Percentiles rank a stretch among this genome's conserved stretches.
These are phyloP conservation scores for Leishmania lainsoni DNA, from an alignment of 208 protist species.

Conservation along the genomic window DNA sequence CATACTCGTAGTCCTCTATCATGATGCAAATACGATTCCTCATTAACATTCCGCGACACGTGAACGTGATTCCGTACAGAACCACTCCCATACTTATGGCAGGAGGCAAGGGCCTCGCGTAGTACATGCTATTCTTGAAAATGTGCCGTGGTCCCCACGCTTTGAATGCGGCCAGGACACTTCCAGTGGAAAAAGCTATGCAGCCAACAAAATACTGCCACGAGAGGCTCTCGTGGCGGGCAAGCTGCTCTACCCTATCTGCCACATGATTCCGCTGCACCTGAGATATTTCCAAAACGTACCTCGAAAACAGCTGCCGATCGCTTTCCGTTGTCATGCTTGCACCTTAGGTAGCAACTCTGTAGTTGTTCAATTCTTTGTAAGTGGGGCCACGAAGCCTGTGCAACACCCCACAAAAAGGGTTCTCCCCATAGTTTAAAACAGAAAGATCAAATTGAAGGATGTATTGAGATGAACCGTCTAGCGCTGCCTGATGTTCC, in stretches of 20 bases:
- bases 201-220: constrained; percentile 91
- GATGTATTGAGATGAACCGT: not conserved
- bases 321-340: constrained; percentile 46
- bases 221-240: constrained; percentile 56
- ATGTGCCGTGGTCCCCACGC: constrained; percentile 88
- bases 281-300: constrained; percentile 78
- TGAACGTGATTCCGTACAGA: constrained; percentile 85
- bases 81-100: constrained; percentile 88
- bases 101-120: constrained; percentile 77
- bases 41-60: constrained; percentile 88
- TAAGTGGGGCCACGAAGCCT: not conserved
- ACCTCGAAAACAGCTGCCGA: constrained; percentile 63
- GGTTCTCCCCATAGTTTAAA: not conserved
- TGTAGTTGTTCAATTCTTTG: constrained; percentile 3
- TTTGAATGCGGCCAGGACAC: constrained; percentile 74
- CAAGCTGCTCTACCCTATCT: constrained; percentile 73
- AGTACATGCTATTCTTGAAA: constrained; percentile 92
- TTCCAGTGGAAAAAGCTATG: constrained; percentile 57
- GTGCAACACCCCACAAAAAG: not conserved
- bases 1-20: constrained; percentile 94
- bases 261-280: constrained; percentile 75
- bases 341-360: not conserved
- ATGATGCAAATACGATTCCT: constrained; percentile 83
- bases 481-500: not conserved
- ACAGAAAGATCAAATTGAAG: not conserved